These are phyloP conservation scores for Heliocybe sulcata DNA, from an alignment of 1,284 basidiomycete genomes.

Conservation along the genomic window DNA sequence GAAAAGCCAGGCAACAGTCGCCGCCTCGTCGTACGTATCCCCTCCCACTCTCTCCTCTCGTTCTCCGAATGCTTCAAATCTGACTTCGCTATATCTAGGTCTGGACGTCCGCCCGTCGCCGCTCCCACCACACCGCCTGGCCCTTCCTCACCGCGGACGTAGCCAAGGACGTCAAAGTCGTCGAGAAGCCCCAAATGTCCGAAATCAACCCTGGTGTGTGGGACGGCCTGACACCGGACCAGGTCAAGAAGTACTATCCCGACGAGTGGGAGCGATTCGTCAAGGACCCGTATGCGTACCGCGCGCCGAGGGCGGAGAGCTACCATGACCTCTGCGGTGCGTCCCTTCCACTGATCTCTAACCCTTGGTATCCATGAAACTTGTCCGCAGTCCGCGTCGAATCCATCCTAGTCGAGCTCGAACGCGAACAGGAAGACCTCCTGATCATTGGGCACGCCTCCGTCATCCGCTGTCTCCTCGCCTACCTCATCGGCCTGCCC, in stretches of 20 bases:
- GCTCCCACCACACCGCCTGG: constrained; percentile 94
- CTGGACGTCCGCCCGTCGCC: constrained; percentile 92
- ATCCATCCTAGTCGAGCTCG: constrained; percentile 79
- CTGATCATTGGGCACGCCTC: constrained; percentile 84
- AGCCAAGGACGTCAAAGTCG: constrained; percentile 61
- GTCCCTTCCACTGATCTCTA: constrained; percentile 14
- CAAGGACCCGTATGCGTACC: constrained; percentile 89
- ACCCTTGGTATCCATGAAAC: not conserved
- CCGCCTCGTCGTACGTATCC: constrained; percentile 61
- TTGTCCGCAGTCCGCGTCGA: constrained; percentile 59
- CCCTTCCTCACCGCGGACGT: constrained; percentile 63
- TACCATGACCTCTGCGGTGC: constrained; percentile 82
- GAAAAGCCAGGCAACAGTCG: constrained; percentile 59
- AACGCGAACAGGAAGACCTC: constrained; percentile 73
- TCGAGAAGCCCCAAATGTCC: constrained; percentile 92
- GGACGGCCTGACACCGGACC: constrained; percentile 90
- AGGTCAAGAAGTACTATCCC: constrained; percentile 86
- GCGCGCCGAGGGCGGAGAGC: constrained; percentile 88
- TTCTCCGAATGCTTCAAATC: not conserved
- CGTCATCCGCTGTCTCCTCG: constrained; percentile 93
- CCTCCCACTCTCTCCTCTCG: not conserved
- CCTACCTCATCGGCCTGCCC: constrained; percentile 91
- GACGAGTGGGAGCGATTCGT: constrained; percentile 93
- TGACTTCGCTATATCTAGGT: constrained; percentile 43
- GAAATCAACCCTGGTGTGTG: constrained; percentile 98